A percentile compares a stretch with the other conserved stretches of the same genome.
Evolutionary conservation across 345 rosid species (phyloP).

Genomic region (Melaleuca quinquenervia): DNA sequence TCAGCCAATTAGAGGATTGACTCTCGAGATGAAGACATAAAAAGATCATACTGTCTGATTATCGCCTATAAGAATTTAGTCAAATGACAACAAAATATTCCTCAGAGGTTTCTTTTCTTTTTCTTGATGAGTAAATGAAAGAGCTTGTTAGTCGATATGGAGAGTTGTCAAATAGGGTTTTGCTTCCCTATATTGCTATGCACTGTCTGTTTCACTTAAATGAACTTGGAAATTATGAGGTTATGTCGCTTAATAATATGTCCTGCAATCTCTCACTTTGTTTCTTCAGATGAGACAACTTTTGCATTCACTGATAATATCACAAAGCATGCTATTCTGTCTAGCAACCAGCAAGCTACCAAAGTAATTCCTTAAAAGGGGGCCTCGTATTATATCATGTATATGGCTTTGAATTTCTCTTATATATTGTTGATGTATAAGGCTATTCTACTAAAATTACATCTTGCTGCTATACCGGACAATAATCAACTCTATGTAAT

Average conservation of each 20-base stretch:
- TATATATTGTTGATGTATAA: background rate
- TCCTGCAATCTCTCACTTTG: background rate
- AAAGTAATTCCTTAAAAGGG: background rate
- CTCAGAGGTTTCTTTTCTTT: background rate
- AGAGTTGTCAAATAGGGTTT: background rate
- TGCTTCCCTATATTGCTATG: background rate
- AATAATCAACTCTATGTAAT: background rate
- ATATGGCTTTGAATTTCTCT: background rate
- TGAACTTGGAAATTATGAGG: background rate
- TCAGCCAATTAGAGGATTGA: constrained; percentile 64
- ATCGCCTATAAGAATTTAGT: background rate
- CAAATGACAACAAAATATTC: background rate
- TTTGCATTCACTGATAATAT: background rate
- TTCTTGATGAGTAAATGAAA: background rate
- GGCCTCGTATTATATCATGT: background rate
- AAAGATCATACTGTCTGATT: background rate
- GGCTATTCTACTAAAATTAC: background rate
- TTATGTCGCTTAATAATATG: background rate
- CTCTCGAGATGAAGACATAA: background rate
- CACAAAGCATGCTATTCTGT: background rate
- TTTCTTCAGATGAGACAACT: background rate
- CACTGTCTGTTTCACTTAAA: background rate
- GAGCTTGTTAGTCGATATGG: background rate
- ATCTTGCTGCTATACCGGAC: background rate
- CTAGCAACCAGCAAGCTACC: background rate